Percentiles rank a stretch among this genome's conserved stretches.
phyloP scores from a whole-genome alignment of 768 basidiomycete species.

The Boletus pseudo-olivaceus region DNA sequence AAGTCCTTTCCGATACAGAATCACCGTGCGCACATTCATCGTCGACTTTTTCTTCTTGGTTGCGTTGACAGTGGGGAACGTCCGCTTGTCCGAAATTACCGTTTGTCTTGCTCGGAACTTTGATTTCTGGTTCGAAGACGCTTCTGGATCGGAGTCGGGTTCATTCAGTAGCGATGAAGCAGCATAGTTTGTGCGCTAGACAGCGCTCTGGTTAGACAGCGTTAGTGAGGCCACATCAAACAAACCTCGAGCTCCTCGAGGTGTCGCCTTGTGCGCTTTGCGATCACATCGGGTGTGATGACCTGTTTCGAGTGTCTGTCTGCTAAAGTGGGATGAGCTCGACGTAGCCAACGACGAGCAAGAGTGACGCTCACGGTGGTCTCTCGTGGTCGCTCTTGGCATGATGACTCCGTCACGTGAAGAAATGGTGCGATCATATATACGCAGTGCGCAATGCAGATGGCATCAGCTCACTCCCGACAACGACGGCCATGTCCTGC shows the following conservation, averaged over 20 bases:
- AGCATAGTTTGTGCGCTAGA: conserved; percentile 74
- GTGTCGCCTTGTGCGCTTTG: conserved; percentile 72
- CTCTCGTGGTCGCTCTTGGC: conserved; percentile 23
- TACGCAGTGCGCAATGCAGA: no score
- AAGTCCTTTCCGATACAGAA: conserved; percentile 81
- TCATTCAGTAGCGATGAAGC: conserved; percentile 39
- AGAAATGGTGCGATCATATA: conserved; percentile 14
- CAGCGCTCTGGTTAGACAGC: conserved; percentile 1
- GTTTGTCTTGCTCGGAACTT: conserved; percentile 73
- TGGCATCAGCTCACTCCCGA: neutral
- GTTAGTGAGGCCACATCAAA: neutral
- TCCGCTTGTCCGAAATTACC: conserved; percentile 71
- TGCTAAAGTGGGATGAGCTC: conserved; percentile 27
- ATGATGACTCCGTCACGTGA: conserved; percentile 20
- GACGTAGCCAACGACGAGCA: neutral
- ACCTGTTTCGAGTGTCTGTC: conserved; percentile 44
- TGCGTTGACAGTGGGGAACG: conserved; percentile 30
- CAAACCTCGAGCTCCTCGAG: conserved; percentile 82
- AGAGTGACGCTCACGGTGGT: conserved; percentile 30
- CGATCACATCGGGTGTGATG: conserved; percentile 62
- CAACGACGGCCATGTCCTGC: conserved; percentile 10
- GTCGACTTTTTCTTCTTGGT: conserved; percentile 71
- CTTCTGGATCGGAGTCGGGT: conserved; percentile 29
- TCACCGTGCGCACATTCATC: conserved; percentile 74
- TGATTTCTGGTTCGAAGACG: conserved; percentile 22